Base-by-base conservation (phyloP, 768 basidiomycete genomes). In the Naganishia kalamii region DNA sequence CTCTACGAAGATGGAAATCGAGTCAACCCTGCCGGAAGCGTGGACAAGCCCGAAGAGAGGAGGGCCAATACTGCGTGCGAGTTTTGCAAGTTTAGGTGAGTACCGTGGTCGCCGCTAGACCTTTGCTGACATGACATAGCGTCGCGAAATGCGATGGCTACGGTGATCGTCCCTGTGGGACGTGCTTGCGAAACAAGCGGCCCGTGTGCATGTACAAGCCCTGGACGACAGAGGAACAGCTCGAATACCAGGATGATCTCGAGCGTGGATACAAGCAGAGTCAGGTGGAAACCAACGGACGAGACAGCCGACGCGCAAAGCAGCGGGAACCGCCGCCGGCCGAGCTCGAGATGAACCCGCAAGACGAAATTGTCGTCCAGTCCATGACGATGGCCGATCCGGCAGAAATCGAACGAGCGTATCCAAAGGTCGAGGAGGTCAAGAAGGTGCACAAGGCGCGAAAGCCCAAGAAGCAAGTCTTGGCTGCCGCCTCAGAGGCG, bases 41-140 rank as follows among this genome's bases (percentile, higher is more conserved):
- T 57, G 21, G 54, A 57, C n/a, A 37, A 57, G 27, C 54, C 54
- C n/a, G 54, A 35, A 57, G 54, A 57, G 21, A 57, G 54, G 19
- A 57, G 54, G 35, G 54, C 54, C 2, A 57, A 57, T 27, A 57
- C 35, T 27, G 54, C 54, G 3, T 57, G 54, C 37, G 54, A 57
- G 37, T 57, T 35, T 35, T 57, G 54, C 37, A 37, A 25, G 23
- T 57, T 57, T 37, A 40, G 35, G 54, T 57, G 27, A 2, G 54
- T 40, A 23, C n/a, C n/a, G n/a, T 3, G 23, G 3, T 23, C 10
- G 19, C 4, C 2, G 35, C 4, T 57, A 19, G 12, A 4, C 37
- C 19, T 11, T 17, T 23, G 21, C 21, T 57, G n/a, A 40, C 32
- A 21, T 57, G 5, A 8, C 12, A 19, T 40, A 57, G 54, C 27